phyloP scores from a whole-genome alignment of 2,329 filamentous ascomycete species.

The Alternaria alternata region DNA sequence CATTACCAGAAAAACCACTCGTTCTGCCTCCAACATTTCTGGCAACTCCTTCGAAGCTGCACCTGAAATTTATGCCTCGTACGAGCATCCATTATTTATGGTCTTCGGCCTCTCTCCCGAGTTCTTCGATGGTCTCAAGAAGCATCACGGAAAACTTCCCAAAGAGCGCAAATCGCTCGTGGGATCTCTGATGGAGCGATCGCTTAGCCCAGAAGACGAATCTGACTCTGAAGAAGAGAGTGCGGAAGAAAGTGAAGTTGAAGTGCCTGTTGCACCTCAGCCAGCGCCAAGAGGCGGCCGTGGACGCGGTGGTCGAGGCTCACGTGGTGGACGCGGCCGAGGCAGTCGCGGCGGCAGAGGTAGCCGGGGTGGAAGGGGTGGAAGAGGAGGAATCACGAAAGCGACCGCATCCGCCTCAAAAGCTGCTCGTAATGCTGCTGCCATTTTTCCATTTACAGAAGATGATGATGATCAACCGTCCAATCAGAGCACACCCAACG shows the following conservation, averaged over 20 bases:
- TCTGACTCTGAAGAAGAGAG: constrained; percentile 33
- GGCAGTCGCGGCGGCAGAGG: constrained; percentile 41
- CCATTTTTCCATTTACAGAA: constrained; percentile 45
- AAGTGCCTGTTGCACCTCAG: constrained; percentile 29
- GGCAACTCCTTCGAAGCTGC: constrained; percentile 42
- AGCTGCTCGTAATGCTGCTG: constrained; percentile 43
- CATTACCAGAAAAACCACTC: constrained; percentile 45
- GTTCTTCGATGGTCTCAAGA: constrained; percentile 44
- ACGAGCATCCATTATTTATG: constrained; percentile 43
- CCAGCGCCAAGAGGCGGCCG: constrained; percentile 34
- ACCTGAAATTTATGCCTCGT: constrained; percentile 43
- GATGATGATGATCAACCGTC: constrained; percentile 46
- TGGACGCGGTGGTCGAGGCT: constrained; percentile 39
- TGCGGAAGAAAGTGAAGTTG: constrained; percentile 35
- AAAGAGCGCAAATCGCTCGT: constrained; percentile 32
- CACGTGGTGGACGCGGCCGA: constrained; percentile 39
- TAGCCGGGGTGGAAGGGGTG: constrained; percentile 37
- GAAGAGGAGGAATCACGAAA: constrained; percentile 30
- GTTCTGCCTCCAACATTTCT: constrained; percentile 48
- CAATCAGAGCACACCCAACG: constrained; percentile 45
- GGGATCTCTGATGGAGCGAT: constrained; percentile 19
- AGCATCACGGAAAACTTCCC: constrained; percentile 37
- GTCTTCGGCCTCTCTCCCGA: constrained; percentile 46
- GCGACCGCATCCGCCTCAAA: constrained; percentile 39
- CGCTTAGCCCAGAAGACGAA: constrained; percentile 28